Base-by-base conservation (phyloP, 352 stramenopile species). In the Phytophthora hibernalis region DNA sequence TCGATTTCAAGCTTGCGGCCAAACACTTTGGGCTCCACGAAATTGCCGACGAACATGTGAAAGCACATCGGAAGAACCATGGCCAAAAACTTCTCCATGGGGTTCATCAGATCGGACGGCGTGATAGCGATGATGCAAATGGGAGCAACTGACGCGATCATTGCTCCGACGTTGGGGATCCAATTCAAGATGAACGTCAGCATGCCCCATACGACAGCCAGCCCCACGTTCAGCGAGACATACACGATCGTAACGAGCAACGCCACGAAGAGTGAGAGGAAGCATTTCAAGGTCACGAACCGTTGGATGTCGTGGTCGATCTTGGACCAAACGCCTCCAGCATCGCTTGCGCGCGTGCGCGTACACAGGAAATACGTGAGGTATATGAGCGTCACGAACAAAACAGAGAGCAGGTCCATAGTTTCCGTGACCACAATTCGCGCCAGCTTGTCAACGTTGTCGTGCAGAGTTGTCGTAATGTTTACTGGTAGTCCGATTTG, bases 321-420 rank as follows among this genome's bases (percentile, higher is more conserved):
- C 72, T 94, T 95, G 59, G 88, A 93, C 88, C 88, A 96, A 8
- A 93, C 88, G 20, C 88, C 88, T 26, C 88, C 88, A 22, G 87
- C 87, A 68, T 96, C 88, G 62, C 86, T 90, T 16, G 87, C 88
- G 51, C 88, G 85, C 30, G 87, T 95, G 28, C 88, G 86, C 12
- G 88, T 96, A 61, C 85, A 93, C 18, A 96, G 61, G 68, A 96
- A 96, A 70, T 96, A 96, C 6, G 87, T 94, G 16, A 96, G 61
- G 67, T 96, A 96, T 68, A 96, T 96, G 33, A 95, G 84, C 28
- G 88, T 96, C 57, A 96, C 86, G 56, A 96, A 96, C 78, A 96
- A 88, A 42, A 93, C 83, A n/a, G 88, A 96, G 54, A 96, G 88
- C 38, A 96, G 70, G 62, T 96, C 86, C 88, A 96, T 96, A 9